A percentile compares a stretch with the other conserved stretches of the same genome.
Evolutionary conservation across 2,329 filamentous ascomycete species (phyloP).

Genomic region (Monosporascus cannonballus): DNA sequence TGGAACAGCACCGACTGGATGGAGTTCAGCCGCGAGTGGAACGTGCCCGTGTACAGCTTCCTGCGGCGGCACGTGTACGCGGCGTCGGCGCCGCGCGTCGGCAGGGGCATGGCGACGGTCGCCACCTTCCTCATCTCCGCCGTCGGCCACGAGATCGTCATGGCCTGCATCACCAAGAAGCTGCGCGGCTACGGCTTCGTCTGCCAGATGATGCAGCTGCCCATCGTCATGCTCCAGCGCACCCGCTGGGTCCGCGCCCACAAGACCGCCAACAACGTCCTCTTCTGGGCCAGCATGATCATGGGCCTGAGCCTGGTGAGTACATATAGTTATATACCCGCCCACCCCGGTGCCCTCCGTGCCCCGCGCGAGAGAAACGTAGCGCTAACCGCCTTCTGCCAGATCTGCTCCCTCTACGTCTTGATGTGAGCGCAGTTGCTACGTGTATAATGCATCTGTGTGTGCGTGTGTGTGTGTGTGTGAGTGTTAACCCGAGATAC

Average conservation of each 20-base stretch:
- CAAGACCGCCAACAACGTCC: slow-evolving; percentile 78
- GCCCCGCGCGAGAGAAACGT: background rate
- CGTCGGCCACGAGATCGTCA: slow-evolving; percentile 87
- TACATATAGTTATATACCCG: background rate
- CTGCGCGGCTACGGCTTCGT: slow-evolving; percentile 88
- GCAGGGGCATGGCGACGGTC: slow-evolving; percentile 69
- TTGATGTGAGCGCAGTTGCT: slow-evolving; percentile 34
- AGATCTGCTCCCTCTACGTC: slow-evolving; percentile 57
- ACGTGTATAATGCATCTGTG: background rate
- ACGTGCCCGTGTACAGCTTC: slow-evolving; percentile 95
- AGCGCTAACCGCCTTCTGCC: slow-evolving; percentile 11
- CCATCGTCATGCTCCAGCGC: slow-evolving; percentile 86
- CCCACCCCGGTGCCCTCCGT: background rate
- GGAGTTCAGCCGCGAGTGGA: slow-evolving; percentile 95
- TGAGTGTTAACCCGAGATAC: background rate
- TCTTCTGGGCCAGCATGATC: slow-evolving; percentile 92
- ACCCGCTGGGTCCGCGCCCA: slow-evolving; percentile 68
- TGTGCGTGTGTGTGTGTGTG: no score
- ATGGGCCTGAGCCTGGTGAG: slow-evolving; percentile 73
- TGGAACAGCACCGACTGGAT: slow-evolving; percentile 84
- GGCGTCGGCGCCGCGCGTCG: slow-evolving; percentile 70
- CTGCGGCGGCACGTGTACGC: slow-evolving; percentile 91
- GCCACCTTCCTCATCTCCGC: slow-evolving; percentile 91
- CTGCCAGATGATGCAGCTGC: slow-evolving; percentile 94
- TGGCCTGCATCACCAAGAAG: slow-evolving; percentile 98